phyloP scores from a whole-genome alignment of 495 filamentous ascomycete species.

The Clavariopsis aquatica region DNA sequence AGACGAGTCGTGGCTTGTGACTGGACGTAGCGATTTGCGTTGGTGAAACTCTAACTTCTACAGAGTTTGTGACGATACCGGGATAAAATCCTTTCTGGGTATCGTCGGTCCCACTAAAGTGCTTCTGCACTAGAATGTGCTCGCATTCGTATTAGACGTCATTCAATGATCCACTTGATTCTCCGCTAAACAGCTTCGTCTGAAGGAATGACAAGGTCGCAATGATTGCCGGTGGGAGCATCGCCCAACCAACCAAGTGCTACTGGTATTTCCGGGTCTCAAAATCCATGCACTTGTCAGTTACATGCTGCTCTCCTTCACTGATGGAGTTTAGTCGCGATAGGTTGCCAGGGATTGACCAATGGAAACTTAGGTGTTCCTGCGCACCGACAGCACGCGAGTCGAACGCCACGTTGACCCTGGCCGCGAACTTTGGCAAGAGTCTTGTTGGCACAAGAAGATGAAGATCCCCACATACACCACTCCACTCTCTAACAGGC shows the following conservation, averaged over 20 bases:
- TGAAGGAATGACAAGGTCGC: not conserved
- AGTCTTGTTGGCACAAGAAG: too few species aligned
- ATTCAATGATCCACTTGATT: not conserved
- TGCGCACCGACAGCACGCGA: not conserved
- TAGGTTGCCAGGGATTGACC: not conserved
- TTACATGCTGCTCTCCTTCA: not conserved
- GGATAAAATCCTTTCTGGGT: not conserved
- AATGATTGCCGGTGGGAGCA: not conserved
- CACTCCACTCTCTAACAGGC: too few species aligned
- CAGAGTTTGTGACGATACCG: not conserved
- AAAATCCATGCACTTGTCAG: not conserved
- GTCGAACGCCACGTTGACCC: not conserved
- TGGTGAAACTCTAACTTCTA: not conserved
- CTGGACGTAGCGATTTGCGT: not conserved
- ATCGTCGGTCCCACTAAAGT: not conserved
- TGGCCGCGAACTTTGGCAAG: too few species aligned
- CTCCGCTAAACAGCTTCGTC: not conserved
- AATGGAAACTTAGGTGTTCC: not conserved
- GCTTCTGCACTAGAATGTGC: not conserved
- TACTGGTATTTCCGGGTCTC: not conserved
- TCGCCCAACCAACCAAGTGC: too few species aligned
- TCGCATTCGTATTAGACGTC: not conserved
- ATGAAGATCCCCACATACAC: too few species aligned
- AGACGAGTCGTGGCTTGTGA: not conserved
- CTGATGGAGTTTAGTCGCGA: not conserved